Base-by-base conservation (phyloP, 2,329 filamentous ascomycete species). In the Fusarium algeriense region DNA sequence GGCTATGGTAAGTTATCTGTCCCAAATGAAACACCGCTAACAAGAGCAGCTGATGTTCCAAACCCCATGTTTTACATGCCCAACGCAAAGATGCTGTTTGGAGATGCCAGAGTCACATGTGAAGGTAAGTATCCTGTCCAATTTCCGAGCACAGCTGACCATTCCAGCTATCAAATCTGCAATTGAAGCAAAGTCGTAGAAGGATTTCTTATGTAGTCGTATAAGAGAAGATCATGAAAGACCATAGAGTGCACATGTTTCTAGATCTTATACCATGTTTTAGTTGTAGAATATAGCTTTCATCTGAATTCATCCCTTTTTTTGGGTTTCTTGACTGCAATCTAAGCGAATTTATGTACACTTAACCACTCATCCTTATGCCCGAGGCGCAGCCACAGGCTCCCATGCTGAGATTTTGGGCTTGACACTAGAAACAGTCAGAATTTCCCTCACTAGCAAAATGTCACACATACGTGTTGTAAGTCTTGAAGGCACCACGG, bases 21-120 rank as follows among this genome's bases (percentile, higher is more conserved):
- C 13, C 28, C 2, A 3, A 3, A 34, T 1, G 6, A 13, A 35
- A 35, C 35, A 59, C 30, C 35, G 54, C 77, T 77, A 69, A 78
- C 65, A 20, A 17, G 4, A 28, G 40, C 73, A 92, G 92, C 94
- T 23, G 94, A 97, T 81, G 93, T 97, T 13, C 92, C 92, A 14
- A 97, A 97, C 78, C 94, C 94, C 2, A 95, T 97, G 93, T 96
- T 97, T 81, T 96, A 91, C 81, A 95, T 95, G 92, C 91, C 92
- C 6, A 92, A 92, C 55, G 94, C 94, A 4, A 93, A 92, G 83
- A 97, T 97, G 94, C 80, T 97, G 64, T 97, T 97, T 82, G 94
- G 94, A 30, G 94, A 97, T 83, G 94, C 94, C 23, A 95, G 93
- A 83, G 87, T 89, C 65, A 92, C 91, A 64, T 95, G 93, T 78